These are phyloP conservation scores for Naematelia encephala DNA, from an alignment of 768 basidiomycete species.

Conservation along the genomic window DNA sequence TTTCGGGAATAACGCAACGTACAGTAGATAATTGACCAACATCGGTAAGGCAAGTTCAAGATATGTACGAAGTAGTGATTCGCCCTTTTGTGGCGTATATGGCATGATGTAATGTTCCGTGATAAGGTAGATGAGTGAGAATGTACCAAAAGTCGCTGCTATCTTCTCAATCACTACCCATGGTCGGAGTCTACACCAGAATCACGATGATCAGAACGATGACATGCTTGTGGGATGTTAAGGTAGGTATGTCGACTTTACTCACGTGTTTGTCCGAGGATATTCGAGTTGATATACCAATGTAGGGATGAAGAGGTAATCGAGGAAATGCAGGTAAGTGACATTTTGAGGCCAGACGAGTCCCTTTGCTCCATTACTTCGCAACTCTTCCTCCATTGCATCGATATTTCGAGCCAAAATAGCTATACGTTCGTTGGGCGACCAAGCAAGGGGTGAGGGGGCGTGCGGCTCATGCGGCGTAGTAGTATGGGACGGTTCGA, in stretches of 20 bases:
- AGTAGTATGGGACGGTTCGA: slow-evolving; percentile 44
- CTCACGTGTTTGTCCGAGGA: slow-evolving; percentile 78
- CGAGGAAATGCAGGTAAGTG: slow-evolving; percentile 71
- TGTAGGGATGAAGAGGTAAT: slow-evolving; percentile 84
- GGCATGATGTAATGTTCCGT: slow-evolving; percentile 94
- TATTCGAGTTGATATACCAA: slow-evolving; percentile 96
- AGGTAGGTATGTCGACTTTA: no score
- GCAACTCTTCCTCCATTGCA: slow-evolving; percentile 72
- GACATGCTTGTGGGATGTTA: no score
- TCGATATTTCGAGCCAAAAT: slow-evolving; percentile 70
- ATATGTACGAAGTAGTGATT: slow-evolving; percentile 57
- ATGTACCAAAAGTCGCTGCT: slow-evolving; percentile 90
- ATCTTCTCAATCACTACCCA: slow-evolving; percentile 72
- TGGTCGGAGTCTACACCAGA: slow-evolving; percentile 55
- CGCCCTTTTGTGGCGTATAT: slow-evolving; percentile 55
- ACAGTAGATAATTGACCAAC: slow-evolving; percentile 70
- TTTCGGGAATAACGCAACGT: no score
- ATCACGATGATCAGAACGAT: background rate
- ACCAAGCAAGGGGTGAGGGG: slow-evolving; percentile 57
- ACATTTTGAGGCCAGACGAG: slow-evolving; percentile 84
- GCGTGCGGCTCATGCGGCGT: slow-evolving; percentile 29
- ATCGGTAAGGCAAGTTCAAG: slow-evolving; percentile 79
- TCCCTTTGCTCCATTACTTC: slow-evolving; percentile 60
- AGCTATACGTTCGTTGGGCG: slow-evolving; percentile 65
- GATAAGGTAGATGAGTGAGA: slow-evolving; percentile 74